These are phyloP conservation scores for Starmera amethionina DNA, from an alignment of 805 yeast species.

Conservation along the genomic window DNA sequence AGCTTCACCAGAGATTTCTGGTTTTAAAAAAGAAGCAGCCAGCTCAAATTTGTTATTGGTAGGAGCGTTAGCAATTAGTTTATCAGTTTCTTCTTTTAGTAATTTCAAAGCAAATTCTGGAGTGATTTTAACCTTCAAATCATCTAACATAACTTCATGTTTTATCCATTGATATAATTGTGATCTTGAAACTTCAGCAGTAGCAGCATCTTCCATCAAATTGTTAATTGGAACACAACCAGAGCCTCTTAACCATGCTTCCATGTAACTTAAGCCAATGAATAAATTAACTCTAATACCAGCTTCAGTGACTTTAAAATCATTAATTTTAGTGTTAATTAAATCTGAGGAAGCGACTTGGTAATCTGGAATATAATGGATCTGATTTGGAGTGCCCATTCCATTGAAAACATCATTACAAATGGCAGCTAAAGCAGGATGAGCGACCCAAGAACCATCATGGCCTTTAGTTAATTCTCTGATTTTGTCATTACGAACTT, in stretches of 20 bases:
- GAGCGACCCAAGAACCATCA: slow-evolving; percentile 88
- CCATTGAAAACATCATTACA: slow-evolving; percentile 64
- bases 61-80: slow-evolving; percentile 34
- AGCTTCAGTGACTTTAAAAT: slow-evolving; percentile 52
- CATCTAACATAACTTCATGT: slow-evolving; percentile 50
- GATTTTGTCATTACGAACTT: slow-evolving; percentile 65
- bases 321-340: slow-evolving; percentile 53
- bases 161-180: slow-evolving; percentile 81
- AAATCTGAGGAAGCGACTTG: slow-evolving; percentile 46
- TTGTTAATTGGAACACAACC: slow-evolving; percentile 84
- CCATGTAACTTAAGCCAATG: slow-evolving; percentile 74
- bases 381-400: slow-evolving; percentile 80
- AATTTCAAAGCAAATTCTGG: slow-evolving; percentile 47
- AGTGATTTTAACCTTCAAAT: slow-evolving; percentile 48
- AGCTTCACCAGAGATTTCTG: slow-evolving; percentile 61
- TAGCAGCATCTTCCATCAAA: slow-evolving; percentile 86
- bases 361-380: slow-evolving; percentile 36
- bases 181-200: slow-evolving; percentile 79
- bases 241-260: slow-evolving; percentile 76
- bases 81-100: slow-evolving; percentile 52
- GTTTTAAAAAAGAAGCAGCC: slow-evolving; percentile 62
- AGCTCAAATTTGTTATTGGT: slow-evolving; percentile 51
- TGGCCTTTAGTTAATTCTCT: slow-evolving; percentile 73
- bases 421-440: slow-evolving; percentile 70
- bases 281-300: slow-evolving; percentile 66